Conservation (phyloP, 163 green algal species). For the Volvox carteri region DNA sequence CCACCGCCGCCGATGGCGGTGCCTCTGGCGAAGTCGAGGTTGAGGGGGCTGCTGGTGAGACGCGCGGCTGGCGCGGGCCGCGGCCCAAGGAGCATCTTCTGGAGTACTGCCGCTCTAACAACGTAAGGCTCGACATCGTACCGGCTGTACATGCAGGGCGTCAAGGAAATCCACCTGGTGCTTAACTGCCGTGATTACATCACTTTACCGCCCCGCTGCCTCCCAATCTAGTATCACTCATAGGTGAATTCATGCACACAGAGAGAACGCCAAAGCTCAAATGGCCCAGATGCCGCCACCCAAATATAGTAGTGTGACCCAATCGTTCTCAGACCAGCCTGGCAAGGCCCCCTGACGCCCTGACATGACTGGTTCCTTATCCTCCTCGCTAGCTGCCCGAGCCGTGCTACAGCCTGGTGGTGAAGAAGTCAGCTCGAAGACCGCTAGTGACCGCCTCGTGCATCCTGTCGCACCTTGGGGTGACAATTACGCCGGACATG, state of each 20-base stretch:
- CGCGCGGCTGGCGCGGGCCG: slow-evolving; percentile 3
- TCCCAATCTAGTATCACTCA: too few species aligned
- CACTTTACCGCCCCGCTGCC: not conserved
- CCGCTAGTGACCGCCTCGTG: slow-evolving; percentile 42
- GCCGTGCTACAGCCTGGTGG: slow-evolving; percentile 59
- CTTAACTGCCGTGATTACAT: not conserved
- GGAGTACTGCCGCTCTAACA: slow-evolving; percentile 26
- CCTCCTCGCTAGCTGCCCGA: slow-evolving; percentile 57
- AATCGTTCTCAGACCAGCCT: too few species aligned
- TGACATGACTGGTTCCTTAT: too few species aligned
- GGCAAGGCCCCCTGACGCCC: too few species aligned
- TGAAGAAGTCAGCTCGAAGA: slow-evolving; percentile 49
- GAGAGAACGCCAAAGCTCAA: too few species aligned
- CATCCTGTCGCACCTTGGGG: slow-evolving; percentile 58
- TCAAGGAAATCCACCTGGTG: not conserved
- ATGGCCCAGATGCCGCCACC: too few species aligned
- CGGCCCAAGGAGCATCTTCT: slow-evolving; percentile 33
- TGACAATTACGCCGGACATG: slow-evolving; percentile 55
- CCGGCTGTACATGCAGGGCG: too few species aligned
- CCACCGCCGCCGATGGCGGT: not conserved
- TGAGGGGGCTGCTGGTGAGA: not conserved
- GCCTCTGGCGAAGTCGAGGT: not conserved
- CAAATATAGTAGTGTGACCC: too few species aligned
- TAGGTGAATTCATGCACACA: too few species aligned
- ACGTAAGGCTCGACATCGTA: slow-evolving; percentile 1